Percentiles rank a stretch among this genome's conserved stretches.
phyloP scores from a whole-genome alignment of 345 rosid genomes.

The Erysimum cheiranthoides region DNA sequence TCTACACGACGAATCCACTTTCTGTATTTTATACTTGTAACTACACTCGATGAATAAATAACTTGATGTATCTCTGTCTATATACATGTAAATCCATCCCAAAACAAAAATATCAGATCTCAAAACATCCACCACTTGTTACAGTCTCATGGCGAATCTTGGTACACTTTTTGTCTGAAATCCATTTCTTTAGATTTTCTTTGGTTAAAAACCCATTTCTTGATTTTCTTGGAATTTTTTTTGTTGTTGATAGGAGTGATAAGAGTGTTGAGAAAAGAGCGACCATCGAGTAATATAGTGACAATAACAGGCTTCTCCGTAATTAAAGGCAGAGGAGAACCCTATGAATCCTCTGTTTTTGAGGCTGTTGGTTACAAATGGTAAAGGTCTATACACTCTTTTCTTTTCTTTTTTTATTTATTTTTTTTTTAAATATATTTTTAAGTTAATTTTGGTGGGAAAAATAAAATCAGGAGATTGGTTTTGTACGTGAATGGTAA shows the following conservation, averaged over 20 bases:
- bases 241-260: conserved; percentile 31
- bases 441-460: neutral
- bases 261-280: conserved; percentile 27
- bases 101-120: neutral
- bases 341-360: conserved; percentile 49
- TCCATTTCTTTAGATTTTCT: neutral
- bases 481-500: conserved; percentile 50
- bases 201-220: neutral
- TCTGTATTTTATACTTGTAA: neutral
- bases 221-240: neutral
- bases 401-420: neutral
- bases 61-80: neutral
- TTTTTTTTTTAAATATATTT: neutral
- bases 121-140: conserved; percentile 15
- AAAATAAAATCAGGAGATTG: conserved; percentile 41
- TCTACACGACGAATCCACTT: neutral
- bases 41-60: neutral
- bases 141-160: conserved; percentile 26
- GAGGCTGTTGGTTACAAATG: conserved; percentile 52
- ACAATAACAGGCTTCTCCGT: conserved; percentile 50
- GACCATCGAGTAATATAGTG: conserved; percentile 48
- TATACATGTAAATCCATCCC: conserved; percentile 1
- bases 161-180: conserved; percentile 22
- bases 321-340: conserved; percentile 23
- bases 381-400: conserved; percentile 1